Evolutionary conservation across 495 filamentous ascomycete genomes (phyloP).

Genomic region (Aspergillus avenaceus): DNA sequence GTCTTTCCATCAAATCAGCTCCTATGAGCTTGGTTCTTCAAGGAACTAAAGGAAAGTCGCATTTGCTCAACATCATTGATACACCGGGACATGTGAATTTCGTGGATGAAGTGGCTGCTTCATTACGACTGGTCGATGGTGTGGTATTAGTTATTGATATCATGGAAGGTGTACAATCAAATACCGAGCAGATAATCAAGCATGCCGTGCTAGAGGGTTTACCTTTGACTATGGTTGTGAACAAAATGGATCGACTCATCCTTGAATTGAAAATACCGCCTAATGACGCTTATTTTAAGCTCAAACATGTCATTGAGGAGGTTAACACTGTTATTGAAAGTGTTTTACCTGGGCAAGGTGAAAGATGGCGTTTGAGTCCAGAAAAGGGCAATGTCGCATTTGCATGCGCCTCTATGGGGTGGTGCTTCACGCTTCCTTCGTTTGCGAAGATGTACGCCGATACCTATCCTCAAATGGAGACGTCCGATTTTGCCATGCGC

Average conservation of each 20-base stretch:
- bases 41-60: conserved; percentile 87
- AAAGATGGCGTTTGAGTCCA: conserved; percentile 76
- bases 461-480: conserved; percentile 74
- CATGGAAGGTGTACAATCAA: conserved; percentile 95
- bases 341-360: conserved; percentile 77
- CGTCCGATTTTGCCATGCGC: conserved; percentile 69
- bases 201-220: conserved; percentile 89
- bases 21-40: conserved; percentile 93
- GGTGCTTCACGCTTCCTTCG: conserved; percentile 91
- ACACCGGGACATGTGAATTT: conserved; percentile 98
- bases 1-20: conserved; percentile 87
- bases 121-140: conserved; percentile 83
- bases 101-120: conserved; percentile 90
- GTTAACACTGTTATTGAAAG: conserved; percentile 94
- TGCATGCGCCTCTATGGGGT: conserved; percentile 86
- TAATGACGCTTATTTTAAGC: conserved; percentile 94
- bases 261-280: conserved; percentile 93
- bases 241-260: conserved; percentile 95
- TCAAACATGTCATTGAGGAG: conserved; percentile 96
- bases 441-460: conserved; percentile 97
- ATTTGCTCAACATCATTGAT: conserved; percentile 90
- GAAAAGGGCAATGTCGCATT: conserved; percentile 98
- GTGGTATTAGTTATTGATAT: conserved; percentile 93
- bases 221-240: conserved; percentile 84
- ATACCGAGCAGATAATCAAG: conserved; percentile 95